Evolutionary conservation across 1,139 yeast genomes (phyloP).

Genomic region (Tardiomyces depauwii): DNA sequence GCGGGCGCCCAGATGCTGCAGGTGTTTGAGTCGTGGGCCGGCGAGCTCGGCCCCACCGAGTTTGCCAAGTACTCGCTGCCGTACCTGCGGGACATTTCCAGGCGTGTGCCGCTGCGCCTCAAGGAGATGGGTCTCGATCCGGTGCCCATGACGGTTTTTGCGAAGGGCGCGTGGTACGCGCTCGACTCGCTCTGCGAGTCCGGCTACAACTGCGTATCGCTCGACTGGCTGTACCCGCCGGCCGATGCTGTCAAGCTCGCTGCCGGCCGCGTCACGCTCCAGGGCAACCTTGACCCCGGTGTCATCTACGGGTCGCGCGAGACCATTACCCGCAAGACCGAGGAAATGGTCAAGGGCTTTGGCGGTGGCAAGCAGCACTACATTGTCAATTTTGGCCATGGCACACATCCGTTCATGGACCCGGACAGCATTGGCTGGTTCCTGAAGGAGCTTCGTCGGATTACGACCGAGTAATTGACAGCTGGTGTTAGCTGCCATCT

Average conservation of each 20-base stretch:
- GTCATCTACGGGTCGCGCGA: slow-evolving; percentile 83
- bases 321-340: slow-evolving; percentile 66
- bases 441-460: slow-evolving; percentile 42
- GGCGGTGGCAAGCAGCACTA: slow-evolving; percentile 88
- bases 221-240: slow-evolving; percentile 89
- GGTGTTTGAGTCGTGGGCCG: slow-evolving; percentile 97
- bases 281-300: slow-evolving; percentile 96
- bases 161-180: slow-evolving; percentile 98
- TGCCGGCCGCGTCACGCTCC: slow-evolving; percentile 72
- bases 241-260: slow-evolving; percentile 73
- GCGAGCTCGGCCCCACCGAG: slow-evolving; percentile 85
- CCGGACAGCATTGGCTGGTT: slow-evolving; percentile 81
- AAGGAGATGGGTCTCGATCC: slow-evolving; percentile 60
- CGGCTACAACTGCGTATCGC: slow-evolving; percentile 81
- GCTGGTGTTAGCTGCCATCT: too few relatives aligned
- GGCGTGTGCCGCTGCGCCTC: slow-evolving; percentile 57
- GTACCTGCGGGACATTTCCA: slow-evolving; percentile 66
- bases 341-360: slow-evolving; percentile 78
- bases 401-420: slow-evolving; percentile 94
- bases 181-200: slow-evolving; percentile 71
- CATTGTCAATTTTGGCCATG: slow-evolving; percentile 93
- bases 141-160: slow-evolving; percentile 82
- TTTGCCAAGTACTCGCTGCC: slow-evolving; percentile 85
- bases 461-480: neutral
- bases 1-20: slow-evolving; percentile 99